Conservation (phyloP, 1,139 yeast genomes). For the Pichia sp. region DNA sequence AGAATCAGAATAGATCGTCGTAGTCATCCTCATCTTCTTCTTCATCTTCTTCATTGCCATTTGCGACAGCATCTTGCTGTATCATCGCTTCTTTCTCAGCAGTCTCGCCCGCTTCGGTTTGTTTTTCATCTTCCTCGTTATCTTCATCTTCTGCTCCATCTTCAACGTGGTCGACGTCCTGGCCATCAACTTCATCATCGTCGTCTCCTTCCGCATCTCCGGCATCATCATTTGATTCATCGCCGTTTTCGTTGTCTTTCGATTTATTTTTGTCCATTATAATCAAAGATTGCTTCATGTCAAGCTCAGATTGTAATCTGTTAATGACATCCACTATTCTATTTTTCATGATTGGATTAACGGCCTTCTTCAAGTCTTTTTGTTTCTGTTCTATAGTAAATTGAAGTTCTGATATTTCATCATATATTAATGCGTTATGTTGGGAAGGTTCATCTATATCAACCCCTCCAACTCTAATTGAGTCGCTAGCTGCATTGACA, state of each 20-base stretch:
- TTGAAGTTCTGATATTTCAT: slow-evolving; percentile 80
- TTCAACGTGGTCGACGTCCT: slow-evolving; percentile 28
- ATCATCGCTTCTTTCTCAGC: neutral
- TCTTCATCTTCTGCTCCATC: slow-evolving; percentile 24
- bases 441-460: slow-evolving; percentile 42
- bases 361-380: slow-evolving; percentile 66
- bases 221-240: slow-evolving; percentile 24
- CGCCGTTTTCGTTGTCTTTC: slow-evolving; percentile 27
- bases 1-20: slow-evolving; percentile 33
- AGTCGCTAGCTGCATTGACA: slow-evolving; percentile 39
- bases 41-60: slow-evolving; percentile 13
- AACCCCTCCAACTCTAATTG: slow-evolving; percentile 10
- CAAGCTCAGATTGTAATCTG: slow-evolving; percentile 76
- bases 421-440: slow-evolving; percentile 71
- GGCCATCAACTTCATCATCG: slow-evolving; percentile 20
- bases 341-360: slow-evolving; percentile 82
- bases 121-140: slow-evolving; percentile 17
- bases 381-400: slow-evolving; percentile 71
- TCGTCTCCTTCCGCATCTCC: slow-evolving; percentile 25
- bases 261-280: slow-evolving; percentile 27
- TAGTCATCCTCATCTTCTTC: slow-evolving; percentile 31
- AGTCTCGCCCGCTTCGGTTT: slow-evolving; percentile 5
- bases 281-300: slow-evolving; percentile 70
- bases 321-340: slow-evolving; percentile 78
- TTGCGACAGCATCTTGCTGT: neutral